phyloP scores from a whole-genome alignment of 176 grass and related monocot genomes.

The Puccinellia tenuiflora region DNA sequence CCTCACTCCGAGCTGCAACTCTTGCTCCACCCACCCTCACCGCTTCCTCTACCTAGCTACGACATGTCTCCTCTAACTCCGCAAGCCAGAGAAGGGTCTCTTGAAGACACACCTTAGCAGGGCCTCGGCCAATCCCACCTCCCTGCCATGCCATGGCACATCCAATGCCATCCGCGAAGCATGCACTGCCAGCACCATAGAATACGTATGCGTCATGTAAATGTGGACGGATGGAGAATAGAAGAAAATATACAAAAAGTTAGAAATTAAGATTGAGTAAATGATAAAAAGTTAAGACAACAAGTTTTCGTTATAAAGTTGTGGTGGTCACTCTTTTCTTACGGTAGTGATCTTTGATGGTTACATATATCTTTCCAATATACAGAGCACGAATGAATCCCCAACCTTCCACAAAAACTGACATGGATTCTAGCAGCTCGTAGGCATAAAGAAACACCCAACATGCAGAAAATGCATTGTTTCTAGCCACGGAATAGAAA shows the following conservation, averaged over 20 bases:
- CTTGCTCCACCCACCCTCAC: too few species aligned
- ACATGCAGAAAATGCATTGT: neutral
- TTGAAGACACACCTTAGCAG: too few species aligned
- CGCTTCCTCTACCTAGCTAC: too few species aligned
- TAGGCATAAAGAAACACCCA: neutral
- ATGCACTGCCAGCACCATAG: too few species aligned
- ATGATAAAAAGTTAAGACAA: neutral
- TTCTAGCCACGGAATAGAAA: slow-evolving; percentile 17
- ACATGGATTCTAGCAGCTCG: neutral
- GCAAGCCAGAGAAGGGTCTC: too few species aligned
- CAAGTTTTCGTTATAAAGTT: neutral
- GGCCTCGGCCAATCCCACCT: too few species aligned
- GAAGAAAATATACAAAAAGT: neutral
- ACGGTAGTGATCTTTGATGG: neutral
- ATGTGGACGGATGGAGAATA: too few species aligned
- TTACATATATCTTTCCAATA: neutral
- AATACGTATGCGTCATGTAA: too few species aligned
- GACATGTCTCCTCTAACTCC: too few species aligned
- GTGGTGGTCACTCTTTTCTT: neutral
- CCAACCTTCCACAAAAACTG: neutral
- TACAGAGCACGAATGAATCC: neutral
- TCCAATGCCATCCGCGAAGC: too few species aligned
- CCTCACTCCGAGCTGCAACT: too few species aligned
- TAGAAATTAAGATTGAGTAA: neutral
- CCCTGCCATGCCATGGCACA: too few species aligned